Conservation (phyloP, 176 grass and related monocot genomes). For the Triticum urartu region DNA sequence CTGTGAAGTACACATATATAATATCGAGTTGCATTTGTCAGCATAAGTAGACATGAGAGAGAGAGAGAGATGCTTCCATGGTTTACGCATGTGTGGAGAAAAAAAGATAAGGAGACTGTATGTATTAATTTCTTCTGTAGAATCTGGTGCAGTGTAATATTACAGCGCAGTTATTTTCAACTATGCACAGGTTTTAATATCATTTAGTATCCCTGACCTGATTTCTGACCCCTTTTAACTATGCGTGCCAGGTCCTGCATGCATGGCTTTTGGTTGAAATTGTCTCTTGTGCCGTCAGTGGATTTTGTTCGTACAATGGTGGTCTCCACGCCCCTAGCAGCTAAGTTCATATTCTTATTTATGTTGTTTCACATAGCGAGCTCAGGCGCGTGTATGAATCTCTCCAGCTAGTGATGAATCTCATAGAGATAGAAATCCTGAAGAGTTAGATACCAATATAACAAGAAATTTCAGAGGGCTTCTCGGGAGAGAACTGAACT, state of each 20-base stretch:
- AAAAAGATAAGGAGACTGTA: not conserved
- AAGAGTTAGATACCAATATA: not conserved
- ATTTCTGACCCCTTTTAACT: not conserved
- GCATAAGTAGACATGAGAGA: not conserved
- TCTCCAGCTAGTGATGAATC: not conserved
- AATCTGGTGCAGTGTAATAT: not conserved
- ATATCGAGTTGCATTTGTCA: not conserved
- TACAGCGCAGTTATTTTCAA: not conserved
- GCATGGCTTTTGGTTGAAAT: constrained; percentile 13
- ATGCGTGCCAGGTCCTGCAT: constrained; percentile 4
- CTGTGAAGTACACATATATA: not conserved
- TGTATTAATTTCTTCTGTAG: not conserved
- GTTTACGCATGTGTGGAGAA: not conserved
- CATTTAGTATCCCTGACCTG: not conserved
- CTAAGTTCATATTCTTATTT: not conserved
- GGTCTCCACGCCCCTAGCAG: not conserved
- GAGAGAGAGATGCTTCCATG: not conserved
- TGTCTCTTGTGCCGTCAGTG: not conserved
- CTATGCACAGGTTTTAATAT: not conserved
- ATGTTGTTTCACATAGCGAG: no score
- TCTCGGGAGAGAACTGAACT: no score
- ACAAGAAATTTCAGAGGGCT: not conserved
- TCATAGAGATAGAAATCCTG: not conserved
- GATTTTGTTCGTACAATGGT: not conserved
- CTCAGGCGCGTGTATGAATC: not conserved